A percentile compares a stretch with the other conserved stretches of the same genome.
These are phyloP conservation scores for Aspergillus neoniger DNA, from an alignment of 2,329 filamentous ascomycete genomes.

Conservation along the genomic window DNA sequence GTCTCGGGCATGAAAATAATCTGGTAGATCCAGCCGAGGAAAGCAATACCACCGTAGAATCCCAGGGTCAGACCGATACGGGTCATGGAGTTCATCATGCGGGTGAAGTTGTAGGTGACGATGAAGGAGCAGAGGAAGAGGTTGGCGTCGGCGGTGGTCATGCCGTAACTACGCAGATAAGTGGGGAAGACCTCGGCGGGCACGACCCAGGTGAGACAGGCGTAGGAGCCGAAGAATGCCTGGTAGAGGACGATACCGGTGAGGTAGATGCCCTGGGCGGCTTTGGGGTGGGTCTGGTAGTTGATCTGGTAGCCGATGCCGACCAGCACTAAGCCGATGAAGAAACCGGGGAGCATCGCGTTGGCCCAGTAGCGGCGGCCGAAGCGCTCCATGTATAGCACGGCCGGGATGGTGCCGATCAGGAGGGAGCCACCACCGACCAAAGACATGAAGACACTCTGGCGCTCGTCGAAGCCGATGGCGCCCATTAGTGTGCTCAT, in stretches of 20 bases:
- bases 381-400: slow-evolving; percentile 71
- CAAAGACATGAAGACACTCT: slow-evolving; percentile 72
- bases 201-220: slow-evolving; percentile 66
- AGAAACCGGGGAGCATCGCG: slow-evolving; percentile 70
- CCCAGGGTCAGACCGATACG: slow-evolving; percentile 66
- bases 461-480: slow-evolving; percentile 64
- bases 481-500: slow-evolving; percentile 68
- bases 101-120: slow-evolving; percentile 73
- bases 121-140: slow-evolving; percentile 72
- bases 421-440: slow-evolving; percentile 69
- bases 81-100: slow-evolving; percentile 69
- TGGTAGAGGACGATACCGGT: slow-evolving; percentile 63
- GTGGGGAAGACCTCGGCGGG: slow-evolving; percentile 72
- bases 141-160: slow-evolving; percentile 68
- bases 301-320: slow-evolving; percentile 64
- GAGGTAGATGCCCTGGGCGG: slow-evolving; percentile 63
- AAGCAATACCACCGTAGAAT: slow-evolving; percentile 73
- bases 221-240: slow-evolving; percentile 67
- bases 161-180: slow-evolving; percentile 71
- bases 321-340: slow-evolving; percentile 67
- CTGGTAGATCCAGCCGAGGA: slow-evolving; percentile 71
- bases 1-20: slow-evolving; percentile 76
- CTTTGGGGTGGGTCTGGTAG: slow-evolving; percentile 47
- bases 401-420: slow-evolving; percentile 67
- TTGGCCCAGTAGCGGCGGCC: slow-evolving; percentile 75